Evolutionary conservation across 352 stramenopile genomes (phyloP).

Genomic region (Phytophthora kernoviae): DNA sequence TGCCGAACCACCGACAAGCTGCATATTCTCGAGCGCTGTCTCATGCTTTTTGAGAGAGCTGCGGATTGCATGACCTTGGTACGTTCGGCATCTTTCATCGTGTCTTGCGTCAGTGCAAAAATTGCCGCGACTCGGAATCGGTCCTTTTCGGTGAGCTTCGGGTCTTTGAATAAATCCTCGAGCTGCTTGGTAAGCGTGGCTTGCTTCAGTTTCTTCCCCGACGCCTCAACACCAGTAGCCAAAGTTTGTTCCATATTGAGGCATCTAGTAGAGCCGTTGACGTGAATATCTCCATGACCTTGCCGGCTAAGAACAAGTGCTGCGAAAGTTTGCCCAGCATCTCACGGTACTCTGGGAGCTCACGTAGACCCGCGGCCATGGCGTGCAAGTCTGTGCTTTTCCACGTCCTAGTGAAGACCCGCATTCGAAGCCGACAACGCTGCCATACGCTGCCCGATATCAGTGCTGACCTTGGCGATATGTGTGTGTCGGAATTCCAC

Average conservation of each 20-base stretch:
- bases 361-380: slow-evolving; percentile 92
- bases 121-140: slow-evolving; percentile 92
- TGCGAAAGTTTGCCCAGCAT: slow-evolving; percentile 95
- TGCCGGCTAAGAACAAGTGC: slow-evolving; percentile 94
- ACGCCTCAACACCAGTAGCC: slow-evolving; percentile 93
- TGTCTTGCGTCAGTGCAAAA: slow-evolving; percentile 93
- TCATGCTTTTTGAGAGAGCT: slow-evolving; percentile 77
- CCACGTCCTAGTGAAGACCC: slow-evolving; percentile 78
- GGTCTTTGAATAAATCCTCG: slow-evolving; percentile 86
- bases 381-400: slow-evolving; percentile 90
- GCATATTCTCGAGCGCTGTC: slow-evolving; percentile 68
- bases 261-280: slow-evolving; percentile 88
- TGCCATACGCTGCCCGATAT: slow-evolving; percentile 81
- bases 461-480: slow-evolving; percentile 90
- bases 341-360: slow-evolving; percentile 95
- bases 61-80: slow-evolving; percentile 87
- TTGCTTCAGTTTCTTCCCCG: slow-evolving; percentile 91
- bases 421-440: slow-evolving; percentile 81
- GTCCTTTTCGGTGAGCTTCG: slow-evolving; percentile 78
- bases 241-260: slow-evolving; percentile 95
- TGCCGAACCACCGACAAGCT: slow-evolving; percentile 47
- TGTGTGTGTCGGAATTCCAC: slow-evolving; percentile 96
- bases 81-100: slow-evolving; percentile 87
- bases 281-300: slow-evolving; percentile 95
- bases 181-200: slow-evolving; percentile 84